phyloP scores from a whole-genome alignment of 148 eudicot genomes.

The Dianthus caryophyllus region DNA sequence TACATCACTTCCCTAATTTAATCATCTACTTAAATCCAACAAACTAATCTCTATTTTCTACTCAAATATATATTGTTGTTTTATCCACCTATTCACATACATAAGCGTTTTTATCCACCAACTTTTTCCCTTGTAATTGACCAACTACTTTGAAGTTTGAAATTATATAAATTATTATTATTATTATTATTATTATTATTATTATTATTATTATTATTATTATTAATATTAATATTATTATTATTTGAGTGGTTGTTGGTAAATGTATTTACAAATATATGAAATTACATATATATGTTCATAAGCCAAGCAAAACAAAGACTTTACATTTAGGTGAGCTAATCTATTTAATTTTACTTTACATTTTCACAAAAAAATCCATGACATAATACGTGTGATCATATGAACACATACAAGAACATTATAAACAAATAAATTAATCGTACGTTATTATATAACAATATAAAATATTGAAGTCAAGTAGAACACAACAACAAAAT shows the following conservation, averaged over 20 bases:
- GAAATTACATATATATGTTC: conserved; percentile 8
- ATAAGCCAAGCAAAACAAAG: conserved; percentile 1
- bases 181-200: background rate
- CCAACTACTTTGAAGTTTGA: conserved; percentile 24
- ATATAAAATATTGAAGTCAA: conserved; percentile 4
- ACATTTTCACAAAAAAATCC: background rate
- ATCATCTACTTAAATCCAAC: background rate
- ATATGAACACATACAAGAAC: background rate
- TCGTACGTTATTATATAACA: background rate
- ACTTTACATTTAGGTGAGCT: conserved; percentile 34
- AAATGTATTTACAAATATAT: background rate
- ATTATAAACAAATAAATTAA: too few species aligned
- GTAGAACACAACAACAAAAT: conserved; percentile 8
- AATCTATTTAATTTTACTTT: conserved; percentile 25
- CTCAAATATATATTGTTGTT: background rate
- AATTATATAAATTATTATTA: too few species aligned
- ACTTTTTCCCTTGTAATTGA: conserved; percentile 25
- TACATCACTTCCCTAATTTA: conserved; percentile 16
- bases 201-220: background rate
- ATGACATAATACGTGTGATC: conserved; percentile 1
- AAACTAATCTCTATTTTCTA: background rate
- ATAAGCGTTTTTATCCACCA: conserved; percentile 19
- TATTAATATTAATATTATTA: conserved; percentile 1
- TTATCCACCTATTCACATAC: conserved; percentile 16
- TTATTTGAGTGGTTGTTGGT: conserved; percentile 25